These are phyloP conservation scores for Linderniella brevidens DNA, from an alignment of 257 asterid species.

Conservation along the genomic window DNA sequence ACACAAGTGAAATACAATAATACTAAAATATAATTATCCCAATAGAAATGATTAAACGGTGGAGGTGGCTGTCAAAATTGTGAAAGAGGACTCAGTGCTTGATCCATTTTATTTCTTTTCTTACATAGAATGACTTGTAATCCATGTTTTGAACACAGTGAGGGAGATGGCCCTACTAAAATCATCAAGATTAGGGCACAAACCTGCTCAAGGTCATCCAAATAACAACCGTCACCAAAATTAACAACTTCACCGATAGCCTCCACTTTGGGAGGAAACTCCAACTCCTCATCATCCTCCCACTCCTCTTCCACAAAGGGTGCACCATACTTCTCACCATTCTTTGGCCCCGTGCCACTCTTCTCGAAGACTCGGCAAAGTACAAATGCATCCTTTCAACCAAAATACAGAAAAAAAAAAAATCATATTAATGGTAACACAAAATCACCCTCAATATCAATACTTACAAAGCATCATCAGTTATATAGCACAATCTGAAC, in stretches of 20 bases:
- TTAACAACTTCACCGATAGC: slow-evolving; percentile 36
- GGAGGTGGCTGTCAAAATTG: too few relatives aligned
- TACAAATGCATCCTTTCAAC: slow-evolving; percentile 59
- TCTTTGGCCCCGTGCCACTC: slow-evolving; percentile 97
- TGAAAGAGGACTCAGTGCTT: too few relatives aligned
- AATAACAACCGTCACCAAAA: slow-evolving; percentile 32
- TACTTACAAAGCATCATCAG: too few relatives aligned
- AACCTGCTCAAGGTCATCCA: slow-evolving; percentile 82
- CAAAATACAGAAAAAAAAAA: slow-evolving; percentile 7
- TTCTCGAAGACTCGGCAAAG: slow-evolving; percentile 85
- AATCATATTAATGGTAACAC: too few relatives aligned
- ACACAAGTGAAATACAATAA: slow-evolving; percentile 2
- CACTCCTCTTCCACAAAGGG: slow-evolving; percentile 86
- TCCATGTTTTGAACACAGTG: too few relatives aligned
- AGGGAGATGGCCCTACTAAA: too few relatives aligned
- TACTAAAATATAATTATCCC: background rate
- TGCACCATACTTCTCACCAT: slow-evolving; percentile 93
- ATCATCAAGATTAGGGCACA: slow-evolving; percentile 9
- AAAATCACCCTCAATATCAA: too few relatives aligned
- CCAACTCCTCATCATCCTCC: slow-evolving; percentile 44
- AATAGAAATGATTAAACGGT: background rate
- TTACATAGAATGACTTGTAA: too few relatives aligned
- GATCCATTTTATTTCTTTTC: too few relatives aligned
- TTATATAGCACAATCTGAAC: too few relatives aligned
- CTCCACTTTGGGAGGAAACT: slow-evolving; percentile 29